Conservation (phyloP, 2,329 filamentous ascomycete genomes). For the Rachicladosporium sp. region DNA sequence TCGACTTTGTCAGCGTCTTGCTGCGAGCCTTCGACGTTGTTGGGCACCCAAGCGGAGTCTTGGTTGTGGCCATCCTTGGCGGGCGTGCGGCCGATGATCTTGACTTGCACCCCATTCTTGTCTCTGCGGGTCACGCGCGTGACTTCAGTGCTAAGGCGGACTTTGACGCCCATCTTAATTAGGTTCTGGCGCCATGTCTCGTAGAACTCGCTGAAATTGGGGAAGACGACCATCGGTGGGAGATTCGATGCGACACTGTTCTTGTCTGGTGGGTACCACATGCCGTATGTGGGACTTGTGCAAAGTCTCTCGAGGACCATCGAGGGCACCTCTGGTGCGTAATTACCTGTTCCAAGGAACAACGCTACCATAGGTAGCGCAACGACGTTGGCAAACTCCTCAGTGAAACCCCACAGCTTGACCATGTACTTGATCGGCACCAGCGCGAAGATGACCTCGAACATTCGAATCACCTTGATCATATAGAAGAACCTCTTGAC, state of each 20-base stretch:
- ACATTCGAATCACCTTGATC: conserved; percentile 45
- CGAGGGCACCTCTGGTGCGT: conserved; percentile 57
- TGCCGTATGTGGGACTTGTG: conserved; percentile 44
- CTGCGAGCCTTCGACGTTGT: conserved; percentile 23
- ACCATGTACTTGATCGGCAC: conserved; percentile 53
- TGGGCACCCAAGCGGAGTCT: conserved; percentile 31
- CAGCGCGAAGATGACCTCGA: conserved; percentile 47
- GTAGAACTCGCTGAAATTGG: conserved; percentile 50
- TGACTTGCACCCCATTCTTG: conserved; percentile 40
- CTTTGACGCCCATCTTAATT: conserved; percentile 41
- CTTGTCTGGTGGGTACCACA: conserved; percentile 45
- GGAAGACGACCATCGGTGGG: conserved; percentile 50
- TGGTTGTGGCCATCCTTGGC: conserved; percentile 33
- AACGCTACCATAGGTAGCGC: conserved; percentile 60
- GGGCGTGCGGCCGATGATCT: conserved; percentile 31
- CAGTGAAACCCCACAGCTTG: conserved; percentile 54
- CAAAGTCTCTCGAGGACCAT: conserved; percentile 47
- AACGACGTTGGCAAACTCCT: conserved; percentile 59
- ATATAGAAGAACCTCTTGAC: conserved; percentile 43
- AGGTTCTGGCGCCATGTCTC: conserved; percentile 45
- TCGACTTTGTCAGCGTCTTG: conserved; percentile 30
- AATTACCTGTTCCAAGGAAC: conserved; percentile 64
- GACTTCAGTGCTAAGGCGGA: conserved; percentile 46
- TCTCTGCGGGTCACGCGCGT: conserved; percentile 40
- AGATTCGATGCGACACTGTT: conserved; percentile 37